Evolutionary conservation across 1,284 basidiomycete species (phyloP), one percentile per base, ranked within the genome.

Genomic region (Xerocomus nothofagi): DNA sequence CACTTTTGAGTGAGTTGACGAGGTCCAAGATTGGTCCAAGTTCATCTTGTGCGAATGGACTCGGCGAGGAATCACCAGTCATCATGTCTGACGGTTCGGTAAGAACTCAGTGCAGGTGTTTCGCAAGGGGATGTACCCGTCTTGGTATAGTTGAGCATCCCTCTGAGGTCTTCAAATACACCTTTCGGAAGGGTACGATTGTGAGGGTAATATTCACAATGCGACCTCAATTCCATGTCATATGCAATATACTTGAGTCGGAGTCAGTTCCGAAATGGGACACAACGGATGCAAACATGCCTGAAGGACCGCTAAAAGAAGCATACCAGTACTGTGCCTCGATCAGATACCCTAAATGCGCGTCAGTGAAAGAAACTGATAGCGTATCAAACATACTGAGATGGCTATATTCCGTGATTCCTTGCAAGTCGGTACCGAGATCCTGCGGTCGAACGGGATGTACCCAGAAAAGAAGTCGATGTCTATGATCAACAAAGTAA

Each of bases 191-290:
- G 39, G 11, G 15, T 34, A 15, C 57, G 43, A 37, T 20, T n/a
- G 18, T 61, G 39, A 2, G 54, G 57, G 6, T 62, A 57, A 34
- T 57, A 61, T 49, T 58, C 57, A 18, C 59, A 59, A 20, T 60
- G 57, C 3, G 50, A 44, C 57, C 59, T 58, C 15, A 11, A 31
- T 24, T 34, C 15, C 18, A 37, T 26, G 21, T 57, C 9, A 59
- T 15, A 29, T 9, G 6, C 0, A 0, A 23, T 18, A 21, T 7
- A 12, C 53, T 37, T 40, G 21, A 20, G 17, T 33, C 6, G 0
- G 4, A 6, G 18, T 63, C 32, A 62, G 29, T 34, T 9, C 6
- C 4, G 18, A 8, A 6, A 21, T 15, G 20, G n/a, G 14, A 38
- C 6, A 6, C 9, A 21, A n/a, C 2, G 2, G 12, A 21, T 1